These are phyloP conservation scores for Magnolia sinica DNA, from an alignment of 164 flowering plant species.

Conservation along the genomic window DNA sequence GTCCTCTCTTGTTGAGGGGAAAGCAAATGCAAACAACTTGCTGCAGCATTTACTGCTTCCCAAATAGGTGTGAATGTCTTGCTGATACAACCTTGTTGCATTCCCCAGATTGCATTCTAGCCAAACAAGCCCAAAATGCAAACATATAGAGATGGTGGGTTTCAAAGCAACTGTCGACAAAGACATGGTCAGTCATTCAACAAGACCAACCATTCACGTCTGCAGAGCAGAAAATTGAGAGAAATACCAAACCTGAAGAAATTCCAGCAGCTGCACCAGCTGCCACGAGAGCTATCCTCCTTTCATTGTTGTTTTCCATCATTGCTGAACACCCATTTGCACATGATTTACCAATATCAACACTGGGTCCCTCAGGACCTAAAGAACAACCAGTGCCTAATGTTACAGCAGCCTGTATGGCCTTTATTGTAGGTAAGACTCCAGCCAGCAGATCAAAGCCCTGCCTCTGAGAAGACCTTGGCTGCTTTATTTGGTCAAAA, in stretches of 20 bases:
- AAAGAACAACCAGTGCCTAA: slow-evolving; percentile 97
- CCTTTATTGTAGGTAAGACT: slow-evolving; percentile 81
- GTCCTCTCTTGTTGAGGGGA: no score
- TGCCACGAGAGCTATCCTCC: slow-evolving; percentile 92
- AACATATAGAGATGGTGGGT: background rate
- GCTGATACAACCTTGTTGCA: no score
- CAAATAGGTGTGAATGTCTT: no score
- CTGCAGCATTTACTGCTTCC: no score
- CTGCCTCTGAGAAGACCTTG: slow-evolving; percentile 61
- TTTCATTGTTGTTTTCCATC: slow-evolving; percentile 97
- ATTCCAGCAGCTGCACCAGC: slow-evolving; percentile 99
- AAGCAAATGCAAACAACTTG: no score
- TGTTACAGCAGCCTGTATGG: slow-evolving; percentile 96
- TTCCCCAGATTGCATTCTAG: no score
- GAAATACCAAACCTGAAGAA: slow-evolving; percentile 65
- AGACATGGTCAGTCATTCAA: background rate
- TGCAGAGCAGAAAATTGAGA: background rate
- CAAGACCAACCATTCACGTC: no score
- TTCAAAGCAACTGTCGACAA: background rate
- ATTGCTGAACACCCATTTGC: slow-evolving; percentile 81
- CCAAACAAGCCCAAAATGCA: background rate
- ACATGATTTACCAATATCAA: slow-evolving; percentile 97
- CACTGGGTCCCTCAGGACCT: slow-evolving; percentile 99
- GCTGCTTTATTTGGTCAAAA: slow-evolving; percentile 75
- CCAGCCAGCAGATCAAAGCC: slow-evolving; percentile 75